phyloP scores from a whole-genome alignment of 2,329 filamentous ascomycete genomes.

The Beauveria australis region DNA sequence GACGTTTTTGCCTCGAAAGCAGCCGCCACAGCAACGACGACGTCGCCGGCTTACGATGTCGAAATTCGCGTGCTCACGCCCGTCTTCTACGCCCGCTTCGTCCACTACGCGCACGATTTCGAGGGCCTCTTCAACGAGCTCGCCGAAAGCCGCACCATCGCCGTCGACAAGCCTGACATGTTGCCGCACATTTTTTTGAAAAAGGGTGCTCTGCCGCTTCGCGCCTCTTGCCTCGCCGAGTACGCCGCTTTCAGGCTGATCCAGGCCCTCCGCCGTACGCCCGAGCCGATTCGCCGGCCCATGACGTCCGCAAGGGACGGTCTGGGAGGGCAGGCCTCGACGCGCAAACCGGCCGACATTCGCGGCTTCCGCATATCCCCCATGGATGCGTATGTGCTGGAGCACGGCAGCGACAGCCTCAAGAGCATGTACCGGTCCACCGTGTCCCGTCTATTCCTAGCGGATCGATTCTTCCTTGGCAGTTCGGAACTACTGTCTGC shows the following conservation, averaged over 20 bases:
- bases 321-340: conserved; percentile 5
- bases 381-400: conserved; percentile 42
- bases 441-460: conserved; percentile 35
- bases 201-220: conserved; percentile 25
- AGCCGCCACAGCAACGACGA: background rate
- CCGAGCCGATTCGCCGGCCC: conserved; percentile 31
- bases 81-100: conserved; percentile 58
- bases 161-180: conserved; percentile 45
- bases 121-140: conserved; percentile 55
- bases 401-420: conserved; percentile 17
- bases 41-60: conserved; percentile 19
- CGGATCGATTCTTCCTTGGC: conserved; percentile 33
- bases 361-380: conserved; percentile 39
- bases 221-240: conserved; percentile 27
- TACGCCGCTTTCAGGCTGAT: conserved; percentile 36
- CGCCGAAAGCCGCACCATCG: conserved; percentile 50
- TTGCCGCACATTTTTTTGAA: conserved; percentile 39
- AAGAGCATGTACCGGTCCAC: conserved; percentile 28
- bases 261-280: conserved; percentile 33
- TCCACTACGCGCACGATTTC: conserved; percentile 52
- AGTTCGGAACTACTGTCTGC: conserved; percentile 23
- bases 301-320: conserved; percentile 29
- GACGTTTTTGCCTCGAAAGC: background rate
- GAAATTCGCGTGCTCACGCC: conserved; percentile 55
- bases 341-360: conserved; percentile 27